Evolutionary conservation across 345 rosid genomes (phyloP).

Genomic region (Noccaea bulbosa): DNA sequence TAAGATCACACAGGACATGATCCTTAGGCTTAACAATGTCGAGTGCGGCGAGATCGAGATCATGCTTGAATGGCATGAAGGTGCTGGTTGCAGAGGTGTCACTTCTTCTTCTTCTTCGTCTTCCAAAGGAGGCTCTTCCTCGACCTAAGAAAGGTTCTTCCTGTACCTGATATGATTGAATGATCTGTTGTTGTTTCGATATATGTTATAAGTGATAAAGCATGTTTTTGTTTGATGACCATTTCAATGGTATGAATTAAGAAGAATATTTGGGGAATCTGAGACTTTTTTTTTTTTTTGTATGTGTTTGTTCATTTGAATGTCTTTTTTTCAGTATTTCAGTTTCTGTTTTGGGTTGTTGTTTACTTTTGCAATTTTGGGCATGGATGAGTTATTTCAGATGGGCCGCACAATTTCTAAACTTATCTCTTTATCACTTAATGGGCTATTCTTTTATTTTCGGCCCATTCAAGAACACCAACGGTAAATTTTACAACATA

Average conservation of each 20-base stretch:
- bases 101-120: conserved; percentile 27
- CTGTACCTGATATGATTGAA: neutral
- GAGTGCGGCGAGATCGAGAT: conserved; percentile 72
- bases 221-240: conserved; percentile 23
- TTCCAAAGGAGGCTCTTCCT: conserved; percentile 37
- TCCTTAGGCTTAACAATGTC: conserved; percentile 60
- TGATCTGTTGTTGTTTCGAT: conserved; percentile 36
- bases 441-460: neutral
- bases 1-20: conserved; percentile 64
- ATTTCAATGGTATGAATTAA: conserved; percentile 15
- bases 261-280: neutral
- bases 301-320: neutral
- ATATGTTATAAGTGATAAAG: conserved; percentile 8
- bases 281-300: neutral
- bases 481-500: neutral
- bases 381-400: neutral
- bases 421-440: neutral
- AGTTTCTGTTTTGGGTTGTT: neutral
- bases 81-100: conserved; percentile 52
- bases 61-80: conserved; percentile 72
- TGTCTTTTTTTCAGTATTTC: conserved; percentile 5
- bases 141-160: conserved; percentile 6
- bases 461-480: neutral
- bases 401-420: neutral
- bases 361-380: neutral